Evolutionary conservation across 768 basidiomycete species (phyloP), one percentile per base, ranked within the genome.

Genomic region (Amanita muscaria): DNA sequence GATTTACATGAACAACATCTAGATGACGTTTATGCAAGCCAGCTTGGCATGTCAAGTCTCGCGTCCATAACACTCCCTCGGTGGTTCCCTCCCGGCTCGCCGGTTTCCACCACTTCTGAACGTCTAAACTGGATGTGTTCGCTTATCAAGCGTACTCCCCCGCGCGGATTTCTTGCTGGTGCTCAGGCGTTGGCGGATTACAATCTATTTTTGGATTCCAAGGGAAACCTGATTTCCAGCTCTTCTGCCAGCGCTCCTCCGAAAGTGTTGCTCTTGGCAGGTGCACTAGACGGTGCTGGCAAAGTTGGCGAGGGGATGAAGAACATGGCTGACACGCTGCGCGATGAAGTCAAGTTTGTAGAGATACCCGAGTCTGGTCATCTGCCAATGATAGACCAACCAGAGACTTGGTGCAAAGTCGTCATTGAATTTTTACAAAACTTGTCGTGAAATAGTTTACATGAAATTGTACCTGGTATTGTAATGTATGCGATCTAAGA

Each of bases 331-430:
- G 59, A 61, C 5, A 47, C 22, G n/a, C 43, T 54, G 37, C 34
- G 53, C 35, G 50, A 39, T 16, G 40, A 35, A 5, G 42, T 45
- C 3, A 51, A 50, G 59, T 68, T 61, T 48, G 57, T 53, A 15
- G 61, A 59, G 27, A 61, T 77, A 6, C 59, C 56, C 14, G 55
- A 55, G 5, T 59, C 70, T 0, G 74, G 74, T 0, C 73, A 77
- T 60, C 52, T 77, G 5, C 75, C 75, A 0, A 75, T 77, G 73
- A 58, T 76, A 4, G 75, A 77, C 52, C 62, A 63, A 40, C 68
- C 72, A 2, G 64, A 67, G 49, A 44, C 44, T 16, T 76, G 69
- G 46, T 67, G 62, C 55, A 55, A 59, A 10, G 54, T 57, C 25
- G 52, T 72, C n/a, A 53, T 48, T 11, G 33, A 35, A n/a, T 67